phyloP scores from a whole-genome alignment of 345 rosid species.

The Gossypium mustelinum region DNA sequence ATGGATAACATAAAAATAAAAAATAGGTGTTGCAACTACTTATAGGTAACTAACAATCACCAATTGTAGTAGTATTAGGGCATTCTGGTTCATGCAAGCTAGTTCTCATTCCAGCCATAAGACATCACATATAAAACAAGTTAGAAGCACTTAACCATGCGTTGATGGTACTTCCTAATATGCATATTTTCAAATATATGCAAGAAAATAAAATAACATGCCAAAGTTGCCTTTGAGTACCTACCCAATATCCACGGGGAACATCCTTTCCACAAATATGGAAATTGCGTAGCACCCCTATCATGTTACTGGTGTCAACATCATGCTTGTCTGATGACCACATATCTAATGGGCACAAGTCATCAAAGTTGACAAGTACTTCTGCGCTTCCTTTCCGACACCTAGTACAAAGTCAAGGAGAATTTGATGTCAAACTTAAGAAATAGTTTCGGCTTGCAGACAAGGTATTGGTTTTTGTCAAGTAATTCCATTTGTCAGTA shows the following conservation, averaged over 20 bases:
- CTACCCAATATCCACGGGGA: slow-evolving; percentile 97
- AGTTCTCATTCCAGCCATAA: neutral
- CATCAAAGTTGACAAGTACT: slow-evolving; percentile 77
- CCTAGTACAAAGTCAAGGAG: slow-evolving; percentile 47
- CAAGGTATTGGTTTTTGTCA: slow-evolving; percentile 42
- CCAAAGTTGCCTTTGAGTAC: slow-evolving; percentile 17
- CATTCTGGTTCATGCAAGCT: slow-evolving; percentile 4
- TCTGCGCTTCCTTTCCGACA: slow-evolving; percentile 96
- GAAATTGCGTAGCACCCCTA: slow-evolving; percentile 36
- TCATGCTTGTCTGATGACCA: slow-evolving; percentile 35
- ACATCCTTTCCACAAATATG: slow-evolving; percentile 88
- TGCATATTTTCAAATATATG: neutral
- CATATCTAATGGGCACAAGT: slow-evolving; percentile 52
- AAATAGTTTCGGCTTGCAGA: slow-evolving; percentile 44
- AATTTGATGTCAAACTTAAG: slow-evolving; percentile 64
- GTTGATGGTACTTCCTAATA: slow-evolving; percentile 5
- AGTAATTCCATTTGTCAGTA: neutral
- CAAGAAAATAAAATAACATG: slow-evolving; percentile 2
- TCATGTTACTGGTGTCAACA: slow-evolving; percentile 25
- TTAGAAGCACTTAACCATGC: neutral
- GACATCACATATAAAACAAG: neutral
- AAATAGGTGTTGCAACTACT: neutral
- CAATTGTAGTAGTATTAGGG: neutral
- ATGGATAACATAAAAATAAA: neutral
- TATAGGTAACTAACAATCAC: neutral